Evolutionary conservation across 2,329 filamentous ascomycete species (phyloP).

Genomic region (Verticillium nubilum): DNA sequence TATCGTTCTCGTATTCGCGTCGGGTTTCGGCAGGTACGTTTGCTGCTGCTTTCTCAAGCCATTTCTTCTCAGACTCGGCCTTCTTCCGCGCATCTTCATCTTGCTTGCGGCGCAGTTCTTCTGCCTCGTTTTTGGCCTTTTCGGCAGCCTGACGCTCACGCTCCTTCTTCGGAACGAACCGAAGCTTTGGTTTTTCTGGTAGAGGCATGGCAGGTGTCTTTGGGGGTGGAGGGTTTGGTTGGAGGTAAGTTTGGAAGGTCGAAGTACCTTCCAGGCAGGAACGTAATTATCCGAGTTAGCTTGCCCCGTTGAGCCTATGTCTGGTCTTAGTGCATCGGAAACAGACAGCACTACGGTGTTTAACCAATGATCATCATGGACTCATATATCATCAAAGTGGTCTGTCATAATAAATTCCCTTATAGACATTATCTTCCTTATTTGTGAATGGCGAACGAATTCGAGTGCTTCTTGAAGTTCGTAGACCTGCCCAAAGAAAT

Average conservation of each 20-base stretch:
- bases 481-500: too few relatives aligned
- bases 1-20: slow-evolving; percentile 20
- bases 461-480: too few relatives aligned
- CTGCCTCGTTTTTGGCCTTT: slow-evolving; percentile 65
- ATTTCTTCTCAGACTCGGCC: slow-evolving; percentile 54
- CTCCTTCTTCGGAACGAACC: slow-evolving; percentile 79
- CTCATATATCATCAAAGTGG: too few relatives aligned
- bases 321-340: too few relatives aligned
- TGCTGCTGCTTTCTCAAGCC: slow-evolving; percentile 11
- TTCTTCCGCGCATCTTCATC: slow-evolving; percentile 64
- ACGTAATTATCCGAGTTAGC: too few relatives aligned
- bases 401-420: too few relatives aligned
- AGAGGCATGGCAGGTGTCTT: slow-evolving; percentile 43
- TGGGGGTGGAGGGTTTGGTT: slow-evolving; percentile 77
- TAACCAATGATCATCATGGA: too few relatives aligned
- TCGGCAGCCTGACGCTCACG: slow-evolving; percentile 76
- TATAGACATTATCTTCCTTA: too few relatives aligned
- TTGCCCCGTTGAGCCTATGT: too few relatives aligned
- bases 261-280: background rate
- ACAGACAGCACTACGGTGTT: too few relatives aligned
- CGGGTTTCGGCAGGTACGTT: slow-evolving; percentile 10
- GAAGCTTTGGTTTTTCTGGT: slow-evolving; percentile 72
- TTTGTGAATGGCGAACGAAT: too few relatives aligned
- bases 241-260: slow-evolving; percentile 56
- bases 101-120: slow-evolving; percentile 44